Evolutionary conservation across 768 basidiomycete species (phyloP), one percentile per base, ranked within the genome.

Genomic region (Boletus fagicola): DNA sequence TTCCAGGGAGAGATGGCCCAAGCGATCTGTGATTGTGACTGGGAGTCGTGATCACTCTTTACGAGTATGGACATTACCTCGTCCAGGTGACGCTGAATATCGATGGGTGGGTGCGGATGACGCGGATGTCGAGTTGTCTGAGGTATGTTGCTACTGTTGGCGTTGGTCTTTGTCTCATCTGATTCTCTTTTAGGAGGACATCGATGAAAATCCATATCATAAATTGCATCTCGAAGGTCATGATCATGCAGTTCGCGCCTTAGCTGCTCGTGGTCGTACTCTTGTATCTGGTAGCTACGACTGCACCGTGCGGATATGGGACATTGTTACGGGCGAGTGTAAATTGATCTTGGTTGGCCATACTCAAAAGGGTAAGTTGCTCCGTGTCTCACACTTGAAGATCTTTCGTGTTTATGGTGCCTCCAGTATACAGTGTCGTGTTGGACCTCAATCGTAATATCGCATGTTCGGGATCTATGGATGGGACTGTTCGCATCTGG

Each of bases 401-500:
- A 22, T n/a, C 38, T 46, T 38, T 55, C 39, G 50, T 56, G 38
- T 36, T 59, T 5, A 66, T 60, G 51, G 40, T 35, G 30, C 51
- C 15, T 28, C 20, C 72, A 94, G 96, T 98, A 5, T 98, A 98
- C 77, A 94, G 91, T 70, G 92, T 98, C 51, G 94, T 95, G 12
- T 82, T 95, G 40, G 96, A 98, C 69, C 81, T 86, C 40, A 77
- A 78, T 47, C 90, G 94, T 20, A 86, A 92, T 53, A 91, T 94
- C 69, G 93, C 93, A 28, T 94, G 92, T 62, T 98, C 97, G 2
- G 96, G 96, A 9, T 98, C 95, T 5, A 96, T 98, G 95, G 96
- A 98, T 72, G 91, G 93, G 46, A 95, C 93, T 2, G 95, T 98
- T 60, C 91, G 92, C 49, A 85, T 99, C 36, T 99, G 96, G 96